Base-by-base conservation (phyloP, 805 yeast genomes). In the Candida ascalaphidarum region DNA sequence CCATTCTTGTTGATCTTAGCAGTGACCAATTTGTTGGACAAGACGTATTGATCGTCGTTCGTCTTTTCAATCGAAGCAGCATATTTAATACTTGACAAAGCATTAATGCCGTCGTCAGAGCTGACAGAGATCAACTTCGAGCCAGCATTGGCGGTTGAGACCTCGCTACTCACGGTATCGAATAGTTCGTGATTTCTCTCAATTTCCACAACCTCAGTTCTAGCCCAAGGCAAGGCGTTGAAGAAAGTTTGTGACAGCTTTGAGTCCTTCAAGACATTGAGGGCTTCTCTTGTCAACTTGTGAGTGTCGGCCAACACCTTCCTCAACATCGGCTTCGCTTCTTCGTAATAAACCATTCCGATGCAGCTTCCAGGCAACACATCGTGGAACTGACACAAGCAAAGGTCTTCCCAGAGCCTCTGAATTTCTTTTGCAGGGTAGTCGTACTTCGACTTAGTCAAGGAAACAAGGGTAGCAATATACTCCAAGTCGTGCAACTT, bases 301-400 rank as follows among this genome's bases (percentile, higher is more conserved):
- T 69, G 65, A 22, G 79, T 77, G 14, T 60, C 57, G 12, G 61
- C 55, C 33, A 80, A 58, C 14, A 78, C 80, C 11, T 65, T 56
- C 5, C 60, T 62, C 42, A 88, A 67, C 72, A 83, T 77, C 18
- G 89, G 88, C 47, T 77, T 72, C 7, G 89, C 96, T 43, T 85
- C 86, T 27, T 72, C 76, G 48, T 92, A 62, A 36, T 62, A 89
- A 10, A 92, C 96, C 76, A 84, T 74, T 37, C 85, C 95, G 44
- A 89, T 89, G 55, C 95, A 84, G 5, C 94, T 80, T 3, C 98
- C 98, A 2, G 98, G 98, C 29, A 92, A 65, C n/a, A 89, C 96
- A 59, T 89, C 98, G 53, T 89, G 98, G 61, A 89, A 89, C 51
- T 89, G 97, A 49, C 95, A 86, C 31, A 92, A 61, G 36, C 86